A percentile compares a stretch with the other conserved stretches of the same genome.
Evolutionary conservation across 2,329 filamentous ascomycete species (phyloP).

Genomic region (Lachnellula hyalina): DNA sequence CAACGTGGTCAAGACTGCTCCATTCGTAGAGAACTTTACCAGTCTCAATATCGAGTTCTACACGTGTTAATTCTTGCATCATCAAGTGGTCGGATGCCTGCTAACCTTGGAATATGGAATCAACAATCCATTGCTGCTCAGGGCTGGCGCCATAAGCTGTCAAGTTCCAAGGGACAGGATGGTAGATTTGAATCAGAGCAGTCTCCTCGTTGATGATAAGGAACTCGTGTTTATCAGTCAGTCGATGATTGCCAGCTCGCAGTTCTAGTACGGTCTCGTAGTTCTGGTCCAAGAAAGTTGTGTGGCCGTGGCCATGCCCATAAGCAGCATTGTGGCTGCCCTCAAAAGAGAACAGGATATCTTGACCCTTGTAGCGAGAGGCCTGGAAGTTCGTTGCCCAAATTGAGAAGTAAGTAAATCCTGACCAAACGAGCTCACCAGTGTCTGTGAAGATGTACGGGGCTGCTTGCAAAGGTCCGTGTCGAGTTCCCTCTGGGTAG

Average conservation of each 20-base stretch:
- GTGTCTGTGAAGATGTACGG: conserved; percentile 52
- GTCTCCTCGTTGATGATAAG: conserved; percentile 47
- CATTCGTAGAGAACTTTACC: conserved; percentile 54
- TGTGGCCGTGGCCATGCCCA: conserved; percentile 50
- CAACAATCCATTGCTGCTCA: conserved; percentile 51
- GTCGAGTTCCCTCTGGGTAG: conserved; percentile 34
- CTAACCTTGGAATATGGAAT: conserved; percentile 48
- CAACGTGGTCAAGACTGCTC: conserved; percentile 47
- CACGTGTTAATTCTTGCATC: neutral
- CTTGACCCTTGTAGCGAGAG: conserved; percentile 43
- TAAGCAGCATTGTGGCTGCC: conserved; percentile 46
- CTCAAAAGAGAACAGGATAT: conserved; percentile 50
- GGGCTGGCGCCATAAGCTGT: conserved; percentile 40
- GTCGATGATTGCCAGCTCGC: conserved; percentile 44
- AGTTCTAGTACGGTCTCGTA: conserved; percentile 51
- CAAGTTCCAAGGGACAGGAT: conserved; percentile 43
- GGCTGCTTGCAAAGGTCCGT: conserved; percentile 45
- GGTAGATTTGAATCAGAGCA: conserved; percentile 48
- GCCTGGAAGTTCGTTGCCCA: conserved; percentile 49
- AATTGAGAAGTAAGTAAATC: conserved; percentile 46
- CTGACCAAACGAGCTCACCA: conserved; percentile 53
- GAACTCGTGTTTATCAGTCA: conserved; percentile 51
- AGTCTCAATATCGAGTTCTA: conserved; percentile 35
- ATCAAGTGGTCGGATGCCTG: conserved; percentile 15
- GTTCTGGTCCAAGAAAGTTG: conserved; percentile 46